Evolutionary conservation across 805 yeast species (phyloP).

Genomic region (Kodamaea restingae): DNA sequence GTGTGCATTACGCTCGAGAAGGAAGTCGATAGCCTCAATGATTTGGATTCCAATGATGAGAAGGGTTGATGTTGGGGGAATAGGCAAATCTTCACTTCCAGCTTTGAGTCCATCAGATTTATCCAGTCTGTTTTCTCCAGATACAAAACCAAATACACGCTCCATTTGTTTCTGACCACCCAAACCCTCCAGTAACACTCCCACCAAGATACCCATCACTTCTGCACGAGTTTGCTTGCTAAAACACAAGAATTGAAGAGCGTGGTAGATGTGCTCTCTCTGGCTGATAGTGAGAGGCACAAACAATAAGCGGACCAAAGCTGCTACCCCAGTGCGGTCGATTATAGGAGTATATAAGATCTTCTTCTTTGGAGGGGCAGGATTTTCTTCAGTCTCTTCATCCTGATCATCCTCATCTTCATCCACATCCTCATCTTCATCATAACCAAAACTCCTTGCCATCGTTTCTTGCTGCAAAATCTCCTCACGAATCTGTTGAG

Average conservation of each 20-base stretch:
- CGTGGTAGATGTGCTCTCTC: conserved; percentile 59
- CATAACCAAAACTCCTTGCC: conserved; percentile 33
- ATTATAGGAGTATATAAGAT: conserved; percentile 60
- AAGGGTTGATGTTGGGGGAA: conserved; percentile 65
- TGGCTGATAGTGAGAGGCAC: conserved; percentile 63
- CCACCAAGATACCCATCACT: conserved; percentile 60
- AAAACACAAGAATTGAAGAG: conserved; percentile 63
- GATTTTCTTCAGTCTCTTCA: conserved; percentile 4
- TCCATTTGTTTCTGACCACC: conserved; percentile 57
- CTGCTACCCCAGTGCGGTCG: conserved; percentile 71
- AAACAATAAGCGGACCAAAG: conserved; percentile 66
- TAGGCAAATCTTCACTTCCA: conserved; percentile 5
- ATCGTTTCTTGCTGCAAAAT: conserved; percentile 55
- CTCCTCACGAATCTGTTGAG: conserved; percentile 61
- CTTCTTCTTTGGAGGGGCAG: conserved; percentile 22
- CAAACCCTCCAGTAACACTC: conserved; percentile 74
- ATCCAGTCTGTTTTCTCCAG: conserved; percentile 38
- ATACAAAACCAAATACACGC: conserved; percentile 53
- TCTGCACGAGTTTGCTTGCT: conserved; percentile 79
- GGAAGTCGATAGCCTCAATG: conserved; percentile 66
- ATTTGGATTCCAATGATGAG: conserved; percentile 71
- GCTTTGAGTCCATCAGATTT: conserved; percentile 11
- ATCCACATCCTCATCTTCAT: conserved; percentile 21
- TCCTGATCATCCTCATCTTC: conserved; percentile 20
- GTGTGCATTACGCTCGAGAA: conserved; percentile 63